Conservation (phyloP, 768 basidiomycete genomes). For the Naganishia vishniacii region DNA sequence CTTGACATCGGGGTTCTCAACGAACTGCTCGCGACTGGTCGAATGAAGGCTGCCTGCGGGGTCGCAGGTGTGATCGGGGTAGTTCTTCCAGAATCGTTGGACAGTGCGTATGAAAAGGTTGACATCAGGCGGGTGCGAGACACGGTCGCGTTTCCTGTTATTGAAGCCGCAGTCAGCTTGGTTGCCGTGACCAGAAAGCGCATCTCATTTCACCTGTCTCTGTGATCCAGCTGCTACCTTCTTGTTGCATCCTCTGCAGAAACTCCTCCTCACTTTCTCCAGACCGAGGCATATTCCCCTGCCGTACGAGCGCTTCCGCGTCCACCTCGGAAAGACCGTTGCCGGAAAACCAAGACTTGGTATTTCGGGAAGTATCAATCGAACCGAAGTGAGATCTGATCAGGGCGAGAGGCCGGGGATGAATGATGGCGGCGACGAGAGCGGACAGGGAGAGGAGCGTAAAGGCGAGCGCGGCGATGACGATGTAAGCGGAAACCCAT, state of each 20-base stretch:
- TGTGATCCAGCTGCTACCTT: constrained; percentile 8
- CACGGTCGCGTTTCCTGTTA: not conserved
- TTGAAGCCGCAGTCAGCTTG: not conserved
- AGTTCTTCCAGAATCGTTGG: not conserved
- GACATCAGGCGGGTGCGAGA: constrained; percentile 7
- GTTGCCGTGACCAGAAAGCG: too few species aligned
- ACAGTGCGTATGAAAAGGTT: not conserved
- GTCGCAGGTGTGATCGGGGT: not conserved
- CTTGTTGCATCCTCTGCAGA: constrained; percentile 4
- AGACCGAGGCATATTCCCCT: not conserved
- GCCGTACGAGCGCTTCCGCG: not conserved
- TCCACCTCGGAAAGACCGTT: not conserved
- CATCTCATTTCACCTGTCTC: too few species aligned
- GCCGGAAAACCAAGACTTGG: constrained; percentile 1
- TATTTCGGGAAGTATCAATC: not conserved
- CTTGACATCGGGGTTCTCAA: not conserved
- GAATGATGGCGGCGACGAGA: not conserved
- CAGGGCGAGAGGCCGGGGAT: not conserved
- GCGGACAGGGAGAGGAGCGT: not conserved
- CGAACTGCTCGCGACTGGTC: not conserved
- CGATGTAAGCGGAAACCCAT: constrained; percentile 12
- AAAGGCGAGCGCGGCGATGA: not conserved
- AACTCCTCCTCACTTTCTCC: constrained; percentile 12
- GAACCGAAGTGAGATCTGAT: not conserved
- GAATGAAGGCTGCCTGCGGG: not conserved